Conservation (phyloP, 2,329 filamentous ascomycete species). For the Clarireedia sp. region DNA sequence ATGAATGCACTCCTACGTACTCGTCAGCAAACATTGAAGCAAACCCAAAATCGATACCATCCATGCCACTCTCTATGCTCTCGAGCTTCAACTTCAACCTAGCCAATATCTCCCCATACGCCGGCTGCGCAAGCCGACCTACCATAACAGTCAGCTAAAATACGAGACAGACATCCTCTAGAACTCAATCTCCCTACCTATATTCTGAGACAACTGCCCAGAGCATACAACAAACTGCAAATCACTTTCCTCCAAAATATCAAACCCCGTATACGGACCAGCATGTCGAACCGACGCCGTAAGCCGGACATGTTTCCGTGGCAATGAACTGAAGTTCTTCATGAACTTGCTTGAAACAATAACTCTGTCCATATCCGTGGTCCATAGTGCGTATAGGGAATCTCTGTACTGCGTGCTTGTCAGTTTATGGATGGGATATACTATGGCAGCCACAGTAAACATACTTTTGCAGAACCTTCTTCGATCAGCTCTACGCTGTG, state of each 20-base stretch:
- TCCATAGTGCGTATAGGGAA: too few relatives aligned
- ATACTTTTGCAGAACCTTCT: too few relatives aligned
- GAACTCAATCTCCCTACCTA: not conserved
- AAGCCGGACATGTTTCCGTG: too few relatives aligned
- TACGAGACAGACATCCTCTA: not conserved
- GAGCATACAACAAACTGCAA: conserved; percentile 1
- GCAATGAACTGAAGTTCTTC: too few relatives aligned
- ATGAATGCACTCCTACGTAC: not conserved
- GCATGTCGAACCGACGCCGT: too few relatives aligned
- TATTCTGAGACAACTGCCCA: not conserved
- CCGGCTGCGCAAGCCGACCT: not conserved
- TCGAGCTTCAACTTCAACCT: not conserved
- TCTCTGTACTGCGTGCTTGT: too few relatives aligned
- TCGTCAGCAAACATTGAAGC: not conserved
- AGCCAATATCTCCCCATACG: not conserved
- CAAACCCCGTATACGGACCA: too few relatives aligned
- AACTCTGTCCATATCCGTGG: too few relatives aligned
- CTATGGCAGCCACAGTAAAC: too few relatives aligned
- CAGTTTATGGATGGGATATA: too few relatives aligned
- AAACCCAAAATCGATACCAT: not conserved
- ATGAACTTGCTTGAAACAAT: too few relatives aligned
- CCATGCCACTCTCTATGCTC: not conserved
- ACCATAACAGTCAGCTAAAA: not conserved
- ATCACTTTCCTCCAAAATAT: conserved; percentile 3
- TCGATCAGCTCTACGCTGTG: too few relatives aligned